These are phyloP conservation scores for Magnolia kwangsiensis DNA, from an alignment of 164 flowering plant species.

Conservation along the genomic window DNA sequence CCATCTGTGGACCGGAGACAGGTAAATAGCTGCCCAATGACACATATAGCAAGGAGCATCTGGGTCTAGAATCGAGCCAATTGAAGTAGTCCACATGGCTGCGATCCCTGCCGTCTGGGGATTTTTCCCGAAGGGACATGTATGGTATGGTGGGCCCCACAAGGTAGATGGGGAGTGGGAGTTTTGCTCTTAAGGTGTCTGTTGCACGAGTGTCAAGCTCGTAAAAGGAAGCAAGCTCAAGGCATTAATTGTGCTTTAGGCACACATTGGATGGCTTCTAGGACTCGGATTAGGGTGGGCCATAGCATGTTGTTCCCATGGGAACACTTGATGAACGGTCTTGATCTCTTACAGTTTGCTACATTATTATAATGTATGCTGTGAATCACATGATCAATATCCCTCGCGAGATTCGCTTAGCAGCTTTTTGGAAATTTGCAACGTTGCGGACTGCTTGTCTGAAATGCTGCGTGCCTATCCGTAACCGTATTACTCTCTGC, in stretches of 20 bases:
- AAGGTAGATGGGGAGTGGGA: slow-evolving; percentile 30
- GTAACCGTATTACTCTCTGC: too few relatives aligned
- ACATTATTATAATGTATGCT: too few relatives aligned
- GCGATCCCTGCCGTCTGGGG: not conserved
- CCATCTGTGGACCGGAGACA: slow-evolving; percentile 30
- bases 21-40: slow-evolving; percentile 44
- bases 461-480: slow-evolving; percentile 42
- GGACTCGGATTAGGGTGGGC: not conserved
- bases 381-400: too few relatives aligned
- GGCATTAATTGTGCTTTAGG: slow-evolving; percentile 39
- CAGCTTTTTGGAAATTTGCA: too few relatives aligned
- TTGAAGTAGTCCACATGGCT: slow-evolving; percentile 17
- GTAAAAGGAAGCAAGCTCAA: slow-evolving; percentile 33
- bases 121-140: not conserved
- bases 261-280: slow-evolving; percentile 12
- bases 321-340: not conserved
- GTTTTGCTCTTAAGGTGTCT: slow-evolving; percentile 16
- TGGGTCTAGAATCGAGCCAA: slow-evolving; percentile 48
- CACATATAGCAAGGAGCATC: slow-evolving; percentile 35
- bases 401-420: too few relatives aligned
- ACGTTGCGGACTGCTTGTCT: not conserved
- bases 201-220: slow-evolving; percentile 47
- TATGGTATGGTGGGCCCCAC: slow-evolving; percentile 47
- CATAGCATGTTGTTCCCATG: not conserved
- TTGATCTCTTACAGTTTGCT: too few relatives aligned